Evolutionary conservation across 148 eudicot species (phyloP).

Genomic region (Beta vulgaris): DNA sequence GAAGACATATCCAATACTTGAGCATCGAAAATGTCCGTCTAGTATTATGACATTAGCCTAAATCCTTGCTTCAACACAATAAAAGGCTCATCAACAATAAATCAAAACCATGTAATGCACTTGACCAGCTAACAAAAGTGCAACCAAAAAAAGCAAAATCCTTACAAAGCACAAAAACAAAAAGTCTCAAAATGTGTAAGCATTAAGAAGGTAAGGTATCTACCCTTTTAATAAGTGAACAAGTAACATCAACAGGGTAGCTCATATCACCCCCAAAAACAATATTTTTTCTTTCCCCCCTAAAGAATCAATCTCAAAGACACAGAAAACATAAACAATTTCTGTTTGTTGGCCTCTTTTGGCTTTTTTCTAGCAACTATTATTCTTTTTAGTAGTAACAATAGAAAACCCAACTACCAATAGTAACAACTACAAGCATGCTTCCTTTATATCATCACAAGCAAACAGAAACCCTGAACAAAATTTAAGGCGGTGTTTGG

Average conservation of each 20-base stretch:
- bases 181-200: constrained; percentile 7
- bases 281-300: too few relatives aligned
- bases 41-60: neutral
- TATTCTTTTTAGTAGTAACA: neutral
- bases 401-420: constrained; percentile 13
- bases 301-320: neutral
- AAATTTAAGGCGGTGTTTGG: constrained; percentile 19
- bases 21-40: neutral
- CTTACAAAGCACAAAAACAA: constrained; percentile 12
- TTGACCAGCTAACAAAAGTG: constrained; percentile 15
- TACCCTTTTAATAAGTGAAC: constrained; percentile 32
- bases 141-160: neutral
- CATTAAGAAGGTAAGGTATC: constrained; percentile 30
- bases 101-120: neutral
- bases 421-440: constrained; percentile 6
- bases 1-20: neutral
- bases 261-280: constrained; percentile 29
- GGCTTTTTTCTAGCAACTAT: constrained; percentile 15
- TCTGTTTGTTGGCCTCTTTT: neutral
- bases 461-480: constrained; percentile 8
- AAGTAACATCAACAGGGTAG: constrained; percentile 29
- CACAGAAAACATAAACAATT: neutral
- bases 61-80: neutral
- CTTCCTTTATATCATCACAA: constrained; percentile 16
- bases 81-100: neutral